These are phyloP conservation scores for Adiantum capillusveneris DNA, from an alignment of 75 land plant species.

Conservation along the genomic window DNA sequence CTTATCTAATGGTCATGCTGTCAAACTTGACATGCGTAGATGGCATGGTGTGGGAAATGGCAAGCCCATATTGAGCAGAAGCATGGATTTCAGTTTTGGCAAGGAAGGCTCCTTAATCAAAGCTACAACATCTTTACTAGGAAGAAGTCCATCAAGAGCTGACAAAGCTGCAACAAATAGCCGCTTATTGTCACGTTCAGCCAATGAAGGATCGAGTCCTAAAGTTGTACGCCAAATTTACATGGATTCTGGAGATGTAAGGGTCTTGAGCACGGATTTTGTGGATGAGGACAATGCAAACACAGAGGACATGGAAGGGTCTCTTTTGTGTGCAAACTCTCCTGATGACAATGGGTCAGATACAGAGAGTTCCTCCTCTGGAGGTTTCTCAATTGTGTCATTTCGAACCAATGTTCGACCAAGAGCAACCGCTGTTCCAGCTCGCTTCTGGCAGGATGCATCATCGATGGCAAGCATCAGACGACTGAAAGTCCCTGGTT, in stretches of 20 bases:
- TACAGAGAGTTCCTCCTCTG: constrained; percentile 28
- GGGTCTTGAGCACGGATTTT: neutral
- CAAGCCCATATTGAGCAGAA: constrained; percentile 22
- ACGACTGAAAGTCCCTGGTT: neutral
- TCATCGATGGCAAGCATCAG: constrained; percentile 6
- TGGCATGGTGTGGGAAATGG: constrained; percentile 24
- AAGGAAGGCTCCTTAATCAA: constrained; percentile 11
- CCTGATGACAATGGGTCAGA: constrained; percentile 21
- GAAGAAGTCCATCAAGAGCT: neutral
- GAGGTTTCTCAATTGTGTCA: constrained; percentile 3
- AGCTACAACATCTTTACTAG: neutral
- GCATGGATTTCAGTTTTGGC: constrained; percentile 22
- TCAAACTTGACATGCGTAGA: neutral
- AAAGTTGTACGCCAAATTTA: neutral
- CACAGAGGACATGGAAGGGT: too few species aligned
- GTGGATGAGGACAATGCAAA: neutral
- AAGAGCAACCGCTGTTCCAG: constrained; percentile 31
- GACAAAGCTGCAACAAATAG: neutral
- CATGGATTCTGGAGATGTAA: neutral
- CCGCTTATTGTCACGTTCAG: neutral
- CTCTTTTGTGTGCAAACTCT: neutral
- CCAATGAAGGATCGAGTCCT: neutral
- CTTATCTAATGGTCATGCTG: neutral
- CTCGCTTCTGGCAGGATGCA: constrained; percentile 35
- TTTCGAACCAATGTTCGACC: neutral